These are phyloP conservation scores for Oryza meyeriana DNA, from an alignment of 176 grass and related monocot genomes.

Conservation along the genomic window DNA sequence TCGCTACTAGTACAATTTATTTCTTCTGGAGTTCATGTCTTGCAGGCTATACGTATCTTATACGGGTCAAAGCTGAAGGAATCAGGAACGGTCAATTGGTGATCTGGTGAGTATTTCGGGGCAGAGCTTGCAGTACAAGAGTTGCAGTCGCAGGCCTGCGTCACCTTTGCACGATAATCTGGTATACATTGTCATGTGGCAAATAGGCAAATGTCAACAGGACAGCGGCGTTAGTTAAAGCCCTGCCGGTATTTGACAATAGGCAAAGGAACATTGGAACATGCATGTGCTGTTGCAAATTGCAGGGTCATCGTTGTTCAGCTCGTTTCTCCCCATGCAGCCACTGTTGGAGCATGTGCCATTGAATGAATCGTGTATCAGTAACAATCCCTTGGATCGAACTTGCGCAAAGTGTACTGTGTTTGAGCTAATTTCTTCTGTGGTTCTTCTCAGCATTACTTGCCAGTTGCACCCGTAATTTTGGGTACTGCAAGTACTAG, in stretches of 20 bases:
- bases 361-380: neutral
- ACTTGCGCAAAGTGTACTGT: neutral
- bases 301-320: neutral
- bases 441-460: no score
- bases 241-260: slow-evolving; percentile 1
- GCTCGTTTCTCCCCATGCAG: neutral
- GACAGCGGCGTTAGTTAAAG: neutral
- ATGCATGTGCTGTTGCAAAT: neutral
- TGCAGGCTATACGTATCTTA: neutral
- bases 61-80: neutral
- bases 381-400: neutral
- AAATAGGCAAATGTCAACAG: slow-evolving; percentile 24
- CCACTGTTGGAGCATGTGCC: slow-evolving; percentile 2
- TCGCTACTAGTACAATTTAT: neutral
- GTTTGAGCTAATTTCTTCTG: neutral
- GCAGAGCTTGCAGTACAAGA: neutral
- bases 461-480: neutral
- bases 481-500: neutral
- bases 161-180: neutral
- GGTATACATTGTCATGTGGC: neutral
- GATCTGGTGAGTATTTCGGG: neutral
- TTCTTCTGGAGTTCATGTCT: neutral
- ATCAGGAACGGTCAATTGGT: neutral
- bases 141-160: neutral
- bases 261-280: neutral